phyloP scores from a whole-genome alignment of 176 grass and related monocot species.

The Raddia distichophylla region DNA sequence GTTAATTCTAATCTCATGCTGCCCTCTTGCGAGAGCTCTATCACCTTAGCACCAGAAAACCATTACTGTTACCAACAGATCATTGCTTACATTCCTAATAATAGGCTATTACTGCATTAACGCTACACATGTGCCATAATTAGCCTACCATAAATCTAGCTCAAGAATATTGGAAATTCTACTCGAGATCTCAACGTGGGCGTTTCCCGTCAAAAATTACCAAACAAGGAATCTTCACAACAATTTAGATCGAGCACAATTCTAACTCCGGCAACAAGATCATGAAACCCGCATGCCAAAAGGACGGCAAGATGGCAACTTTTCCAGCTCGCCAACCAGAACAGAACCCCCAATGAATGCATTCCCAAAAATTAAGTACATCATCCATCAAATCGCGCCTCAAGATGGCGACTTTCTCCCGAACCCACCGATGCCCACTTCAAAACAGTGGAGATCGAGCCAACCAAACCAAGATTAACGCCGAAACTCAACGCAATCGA shows the following conservation, averaged over 20 bases:
- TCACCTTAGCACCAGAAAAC: conserved; percentile 6
- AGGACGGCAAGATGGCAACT: conserved; percentile 10
- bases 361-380: conserved; percentile 8
- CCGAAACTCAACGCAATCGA: not conserved
- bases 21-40: not conserved
- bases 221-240: conserved; percentile 8
- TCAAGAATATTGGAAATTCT: conserved; percentile 10
- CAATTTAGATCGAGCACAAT: conserved; percentile 20
- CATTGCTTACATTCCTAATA: conserved; percentile 5
- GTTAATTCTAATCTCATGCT: not conserved
- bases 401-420: conserved; percentile 12
- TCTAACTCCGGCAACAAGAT: conserved; percentile 14
- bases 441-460: conserved; percentile 28
- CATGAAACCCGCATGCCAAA: conserved; percentile 1
- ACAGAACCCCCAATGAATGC: not conserved
- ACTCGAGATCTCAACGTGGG: conserved; percentile 19
- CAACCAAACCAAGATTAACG: conserved; percentile 23
- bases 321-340: conserved; percentile 2
- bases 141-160: conserved; percentile 28
- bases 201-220: not conserved
- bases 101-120: conserved; percentile 22
- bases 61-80: conserved; percentile 17
- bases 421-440: not conserved
- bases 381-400: conserved; percentile 1
- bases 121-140: not conserved